Evolutionary conservation across 2,329 filamentous ascomycete genomes (phyloP).

Genomic region (Pyrenophora tritici-repentis): DNA sequence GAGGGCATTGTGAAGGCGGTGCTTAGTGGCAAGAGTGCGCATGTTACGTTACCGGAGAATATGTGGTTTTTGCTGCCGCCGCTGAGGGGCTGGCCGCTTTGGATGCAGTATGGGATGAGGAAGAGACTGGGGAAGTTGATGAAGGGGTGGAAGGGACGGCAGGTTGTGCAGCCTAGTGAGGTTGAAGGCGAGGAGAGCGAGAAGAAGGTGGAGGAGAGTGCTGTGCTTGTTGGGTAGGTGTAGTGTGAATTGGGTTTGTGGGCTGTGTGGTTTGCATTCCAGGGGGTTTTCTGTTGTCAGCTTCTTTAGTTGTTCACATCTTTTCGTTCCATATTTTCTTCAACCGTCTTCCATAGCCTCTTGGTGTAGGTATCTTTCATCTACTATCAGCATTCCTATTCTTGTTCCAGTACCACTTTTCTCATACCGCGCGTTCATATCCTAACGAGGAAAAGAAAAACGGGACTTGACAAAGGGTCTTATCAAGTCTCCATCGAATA

Average conservation of each 20-base stretch:
- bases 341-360: no score
- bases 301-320: no score
- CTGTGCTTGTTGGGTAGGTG: slow-evolving; percentile 30
- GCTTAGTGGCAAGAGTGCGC: slow-evolving; percentile 60
- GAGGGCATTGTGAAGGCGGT: slow-evolving; percentile 67
- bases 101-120: slow-evolving; percentile 63
- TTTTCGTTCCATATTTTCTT: not conserved
- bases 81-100: slow-evolving; percentile 62
- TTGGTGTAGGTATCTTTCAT: no score
- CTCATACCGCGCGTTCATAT: no score
- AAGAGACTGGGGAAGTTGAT: slow-evolving; percentile 46
- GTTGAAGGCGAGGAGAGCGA: slow-evolving; percentile 14
- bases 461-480: no score
- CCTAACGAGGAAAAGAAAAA: no score
- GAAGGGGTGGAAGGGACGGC: slow-evolving; percentile 44
- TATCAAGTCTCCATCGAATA: no score
- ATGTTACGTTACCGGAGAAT: slow-evolving; percentile 60
- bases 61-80: slow-evolving; percentile 40
- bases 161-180: slow-evolving; percentile 47
- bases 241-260: not conserved
- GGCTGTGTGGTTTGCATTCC: no score
- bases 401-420: no score
- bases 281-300: no score
- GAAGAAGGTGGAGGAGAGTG: slow-evolving; percentile 33
- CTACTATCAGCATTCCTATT: no score